Evolutionary conservation across 768 basidiomycete genomes (phyloP), one percentile per base, ranked within the genome.

Genomic region (Auriculariales sp.): DNA sequence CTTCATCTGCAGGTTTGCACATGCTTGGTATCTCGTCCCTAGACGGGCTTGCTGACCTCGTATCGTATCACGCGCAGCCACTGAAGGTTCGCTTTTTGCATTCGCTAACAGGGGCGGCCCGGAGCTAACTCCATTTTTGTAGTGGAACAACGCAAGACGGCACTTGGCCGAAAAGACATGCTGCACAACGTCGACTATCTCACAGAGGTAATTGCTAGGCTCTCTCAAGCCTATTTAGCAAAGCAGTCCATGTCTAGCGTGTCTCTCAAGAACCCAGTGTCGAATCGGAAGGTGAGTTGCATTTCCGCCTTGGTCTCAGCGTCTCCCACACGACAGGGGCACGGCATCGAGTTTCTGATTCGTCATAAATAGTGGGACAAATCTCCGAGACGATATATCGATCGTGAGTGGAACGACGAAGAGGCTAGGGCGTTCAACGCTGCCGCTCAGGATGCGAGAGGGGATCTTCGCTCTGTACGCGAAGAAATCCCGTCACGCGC

Each of bases 381-480:
- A 52, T 55, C 71, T 28, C 81, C 85, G 56, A 75, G 71, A 1
- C 68, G 73, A 24, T 85, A 76, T 56, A 75, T 71, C 1, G 88
- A 91, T 63, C 73, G 69, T 55, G 75, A 77, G 47, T 91, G 84
- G 83, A 73, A 69, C 2, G 66, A 69, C 22, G 78, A 81, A 47
- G 88, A 91, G 57, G 62, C 77, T 15, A 71, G 74, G 17, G 77
- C 78, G 2, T 91, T 91, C 62, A 84, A 89, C 59, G 81, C 84
- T 55, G 83, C 74, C 3, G 82, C 89, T 44, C 57, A 68, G 45
- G 66, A 68, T n/a, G 76, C 86, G 55, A 83, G 84, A 28, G 81
- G 86, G 11, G 88, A 91, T 59, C 78, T 91, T 48, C 79, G 85
- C 33, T 74, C 77, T 3, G 82, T 89, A 24, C 70, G 79, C 46